Conservation (phyloP, 2,329 filamentous ascomycete genomes). For the Graphilbum sp. region DNA sequence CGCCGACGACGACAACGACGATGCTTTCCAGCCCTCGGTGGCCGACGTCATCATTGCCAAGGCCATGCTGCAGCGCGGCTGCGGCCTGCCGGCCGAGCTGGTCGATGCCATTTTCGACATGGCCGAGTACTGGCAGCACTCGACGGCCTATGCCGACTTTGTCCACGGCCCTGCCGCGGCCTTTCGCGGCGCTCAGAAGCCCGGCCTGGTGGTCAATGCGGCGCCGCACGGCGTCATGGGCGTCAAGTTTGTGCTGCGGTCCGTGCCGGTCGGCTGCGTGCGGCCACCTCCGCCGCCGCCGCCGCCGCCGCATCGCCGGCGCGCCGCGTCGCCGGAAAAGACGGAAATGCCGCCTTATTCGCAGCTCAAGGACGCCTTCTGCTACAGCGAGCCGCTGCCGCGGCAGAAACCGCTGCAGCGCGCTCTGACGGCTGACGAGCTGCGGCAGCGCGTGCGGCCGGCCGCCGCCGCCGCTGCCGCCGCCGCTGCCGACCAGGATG, state of each 20-base stretch:
- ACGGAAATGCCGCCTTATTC: too few species aligned
- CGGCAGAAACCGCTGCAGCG: neutral
- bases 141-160: conserved; percentile 18
- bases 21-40: conserved; percentile 18
- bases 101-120: conserved; percentile 38
- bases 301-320: too few species aligned
- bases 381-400: neutral
- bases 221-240: neutral
- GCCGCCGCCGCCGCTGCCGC: neutral
- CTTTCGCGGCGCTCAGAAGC: too few species aligned
- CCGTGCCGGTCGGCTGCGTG: neutral
- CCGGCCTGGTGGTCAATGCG: neutral
- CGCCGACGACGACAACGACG: too few species aligned
- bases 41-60: conserved; percentile 34
- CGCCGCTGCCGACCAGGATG: neutral
- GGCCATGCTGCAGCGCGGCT: conserved; percentile 25
- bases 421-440: neutral
- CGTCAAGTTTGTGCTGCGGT: conserved; percentile 6
- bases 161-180: conserved; percentile 11
- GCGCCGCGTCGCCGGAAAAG: too few species aligned
- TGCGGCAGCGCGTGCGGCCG: neutral
- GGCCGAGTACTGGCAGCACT: conserved; percentile 47
- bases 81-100: conserved; percentile 34
- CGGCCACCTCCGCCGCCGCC: too few species aligned
- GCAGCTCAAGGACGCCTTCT: too few species aligned